Conservation (phyloP, 768 basidiomycete genomes). For the Xerocomellus dryophilus region DNA sequence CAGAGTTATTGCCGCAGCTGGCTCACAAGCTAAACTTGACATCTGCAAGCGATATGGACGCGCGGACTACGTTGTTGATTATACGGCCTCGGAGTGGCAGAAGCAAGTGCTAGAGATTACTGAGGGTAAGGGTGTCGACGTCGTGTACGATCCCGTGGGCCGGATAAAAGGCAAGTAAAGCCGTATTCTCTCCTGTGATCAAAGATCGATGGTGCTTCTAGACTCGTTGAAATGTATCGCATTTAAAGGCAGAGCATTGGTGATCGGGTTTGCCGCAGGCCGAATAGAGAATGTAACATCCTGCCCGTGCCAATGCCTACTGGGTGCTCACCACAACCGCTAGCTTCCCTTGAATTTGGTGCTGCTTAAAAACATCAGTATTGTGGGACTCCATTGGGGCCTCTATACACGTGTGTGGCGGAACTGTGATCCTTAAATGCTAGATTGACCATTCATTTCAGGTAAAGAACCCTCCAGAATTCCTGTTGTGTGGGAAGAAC, state of each 20-base stretch:
- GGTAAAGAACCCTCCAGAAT: slow-evolving; percentile 65
- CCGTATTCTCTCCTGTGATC: neutral
- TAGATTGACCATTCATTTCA: slow-evolving; percentile 23
- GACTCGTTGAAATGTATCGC: slow-evolving; percentile 90
- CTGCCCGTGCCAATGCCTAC: neutral
- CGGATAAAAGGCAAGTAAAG: slow-evolving; percentile 55
- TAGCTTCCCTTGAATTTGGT: slow-evolving; percentile 83
- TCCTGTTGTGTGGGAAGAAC: slow-evolving; percentile 66
- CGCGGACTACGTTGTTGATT: slow-evolving; percentile 82
- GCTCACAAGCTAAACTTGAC: slow-evolving; percentile 74
- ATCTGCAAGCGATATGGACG: slow-evolving; percentile 73
- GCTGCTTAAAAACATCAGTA: slow-evolving; percentile 79
- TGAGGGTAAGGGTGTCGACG: slow-evolving; percentile 77
- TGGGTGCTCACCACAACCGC: slow-evolving; percentile 1
- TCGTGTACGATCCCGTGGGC: slow-evolving; percentile 86
- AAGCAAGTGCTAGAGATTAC: slow-evolving; percentile 85
- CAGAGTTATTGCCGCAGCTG: slow-evolving; percentile 91
- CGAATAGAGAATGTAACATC: slow-evolving; percentile 19
- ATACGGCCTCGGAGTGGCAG: slow-evolving; percentile 79
- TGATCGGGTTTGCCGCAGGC: slow-evolving; percentile 67
- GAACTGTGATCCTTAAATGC: neutral
- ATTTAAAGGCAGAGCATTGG: slow-evolving; percentile 88
- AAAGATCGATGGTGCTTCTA: slow-evolving; percentile 25
- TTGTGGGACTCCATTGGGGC: slow-evolving; percentile 88
- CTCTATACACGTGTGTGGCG: slow-evolving; percentile 60